A percentile compares a stretch with the other conserved stretches of the same genome.
Conservation (phyloP, 1,139 yeast species). For the Nakaseomyces delphensis region DNA sequence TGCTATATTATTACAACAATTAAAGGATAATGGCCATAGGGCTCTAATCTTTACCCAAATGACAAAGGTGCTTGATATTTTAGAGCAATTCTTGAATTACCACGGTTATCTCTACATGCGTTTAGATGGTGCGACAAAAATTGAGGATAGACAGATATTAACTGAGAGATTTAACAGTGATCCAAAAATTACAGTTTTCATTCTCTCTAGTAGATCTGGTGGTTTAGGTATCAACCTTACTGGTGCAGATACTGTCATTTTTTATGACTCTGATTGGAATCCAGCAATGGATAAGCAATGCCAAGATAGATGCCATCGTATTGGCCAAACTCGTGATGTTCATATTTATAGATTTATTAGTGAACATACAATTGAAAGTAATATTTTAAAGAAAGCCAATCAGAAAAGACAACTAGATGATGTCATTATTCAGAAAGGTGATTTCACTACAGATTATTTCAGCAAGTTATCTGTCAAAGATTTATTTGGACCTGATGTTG, state of each 20-base stretch:
- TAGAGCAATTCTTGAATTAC: slow-evolving; percentile 87
- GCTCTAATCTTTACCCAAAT: slow-evolving; percentile 95
- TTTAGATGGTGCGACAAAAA: slow-evolving; percentile 93
- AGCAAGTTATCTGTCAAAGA: slow-evolving; percentile 86
- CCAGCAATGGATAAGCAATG: slow-evolving; percentile 99
- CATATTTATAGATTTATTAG: slow-evolving; percentile 94
- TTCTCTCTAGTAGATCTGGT: slow-evolving; percentile 91
- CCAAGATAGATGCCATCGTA: slow-evolving; percentile 98
- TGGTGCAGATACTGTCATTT: slow-evolving; percentile 98
- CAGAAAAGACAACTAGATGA: slow-evolving; percentile 93
- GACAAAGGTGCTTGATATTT: slow-evolving; percentile 90
- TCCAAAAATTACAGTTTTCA: slow-evolving; percentile 78
- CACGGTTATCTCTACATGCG: slow-evolving; percentile 94
- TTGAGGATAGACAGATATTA: slow-evolving; percentile 89
- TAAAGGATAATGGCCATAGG: slow-evolving; percentile 81
- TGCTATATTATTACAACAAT: slow-evolving; percentile 62
- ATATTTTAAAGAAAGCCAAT: slow-evolving; percentile 87
- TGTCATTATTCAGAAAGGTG: slow-evolving; percentile 96
- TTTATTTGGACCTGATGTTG: slow-evolving; percentile 58
- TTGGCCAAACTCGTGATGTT: slow-evolving; percentile 96
- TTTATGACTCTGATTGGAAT: slow-evolving; percentile 98
- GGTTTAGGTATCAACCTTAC: slow-evolving; percentile 96
- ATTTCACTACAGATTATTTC: slow-evolving; percentile 93
- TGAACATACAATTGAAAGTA: slow-evolving; percentile 92
- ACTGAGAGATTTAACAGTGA: slow-evolving; percentile 92